Conservation (phyloP, 2,329 filamentous ascomycete genomes). For the Nemania sp. region DNA sequence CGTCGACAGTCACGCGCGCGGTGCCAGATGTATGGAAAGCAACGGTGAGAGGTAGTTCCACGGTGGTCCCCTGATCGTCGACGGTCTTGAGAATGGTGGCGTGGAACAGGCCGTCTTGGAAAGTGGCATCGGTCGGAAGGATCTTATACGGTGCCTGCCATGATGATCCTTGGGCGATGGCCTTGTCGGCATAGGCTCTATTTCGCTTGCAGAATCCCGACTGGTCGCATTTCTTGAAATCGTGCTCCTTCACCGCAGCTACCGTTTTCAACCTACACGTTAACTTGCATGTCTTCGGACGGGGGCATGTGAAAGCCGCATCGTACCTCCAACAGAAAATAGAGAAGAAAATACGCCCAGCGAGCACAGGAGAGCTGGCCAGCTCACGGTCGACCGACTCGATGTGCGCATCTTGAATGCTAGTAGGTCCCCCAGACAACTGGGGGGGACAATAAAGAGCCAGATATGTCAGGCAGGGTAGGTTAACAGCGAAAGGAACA, state of each 20-base stretch:
- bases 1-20: slow-evolving; percentile 85
- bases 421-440: slow-evolving; percentile 35
- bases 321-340: slow-evolving; percentile 66
- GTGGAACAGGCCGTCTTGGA: slow-evolving; percentile 79
- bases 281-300: neutral
- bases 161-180: slow-evolving; percentile 61
- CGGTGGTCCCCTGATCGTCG: slow-evolving; percentile 64
- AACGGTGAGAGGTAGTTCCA: slow-evolving; percentile 79
- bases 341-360: slow-evolving; percentile 62
- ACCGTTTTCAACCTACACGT: slow-evolving; percentile 1
- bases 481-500: slow-evolving; percentile 4
- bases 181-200: slow-evolving; percentile 82
- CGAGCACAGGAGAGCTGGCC: slow-evolving; percentile 67
- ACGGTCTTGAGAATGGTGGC: slow-evolving; percentile 83
- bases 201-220: slow-evolving; percentile 98
- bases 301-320: neutral
- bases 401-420: slow-evolving; percentile 53
- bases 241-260: slow-evolving; percentile 91
- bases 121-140: slow-evolving; percentile 68
- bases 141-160: slow-evolving; percentile 85
- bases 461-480: slow-evolving; percentile 39
- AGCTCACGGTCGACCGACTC: slow-evolving; percentile 58
- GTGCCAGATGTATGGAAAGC: slow-evolving; percentile 89
- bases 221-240: slow-evolving; percentile 96
- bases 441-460: slow-evolving; percentile 12